Percentiles rank a stretch among this genome's conserved stretches.
These are phyloP conservation scores for Heliamphora pulchella DNA, from an alignment of 179 eudicot species.

Conservation along the genomic window DNA sequence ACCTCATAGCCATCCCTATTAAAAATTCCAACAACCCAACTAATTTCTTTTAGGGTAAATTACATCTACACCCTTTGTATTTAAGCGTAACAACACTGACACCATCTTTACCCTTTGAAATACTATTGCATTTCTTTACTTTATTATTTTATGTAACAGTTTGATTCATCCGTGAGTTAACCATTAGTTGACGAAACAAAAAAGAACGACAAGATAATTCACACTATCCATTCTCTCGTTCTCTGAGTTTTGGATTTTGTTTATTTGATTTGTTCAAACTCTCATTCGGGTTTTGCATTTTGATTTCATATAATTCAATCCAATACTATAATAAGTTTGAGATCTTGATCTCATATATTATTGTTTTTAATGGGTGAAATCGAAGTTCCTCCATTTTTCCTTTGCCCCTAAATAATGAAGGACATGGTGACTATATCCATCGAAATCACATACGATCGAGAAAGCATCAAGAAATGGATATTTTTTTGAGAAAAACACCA, in stretches of 20 bases:
- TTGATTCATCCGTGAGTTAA: no score
- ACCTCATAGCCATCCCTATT: no score
- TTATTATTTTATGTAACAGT: no score
- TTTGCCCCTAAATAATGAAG: conserved; percentile 79
- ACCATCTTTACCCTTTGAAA: no score
- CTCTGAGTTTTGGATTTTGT: not conserved
- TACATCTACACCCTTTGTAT: no score
- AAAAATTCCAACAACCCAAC: no score
- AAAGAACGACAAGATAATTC: no score
- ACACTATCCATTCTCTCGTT: not conserved
- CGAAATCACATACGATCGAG: conserved; percentile 79
- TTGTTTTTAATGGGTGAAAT: conserved; percentile 32
- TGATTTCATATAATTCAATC: no score
- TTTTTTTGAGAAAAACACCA: conserved; percentile 33
- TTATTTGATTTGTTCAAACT: not conserved
- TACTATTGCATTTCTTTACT: no score
- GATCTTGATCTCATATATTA: not conserved
- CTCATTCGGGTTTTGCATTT: not conserved
- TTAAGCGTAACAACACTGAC: no score
- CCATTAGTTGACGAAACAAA: no score
- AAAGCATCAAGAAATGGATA: conserved; percentile 69
- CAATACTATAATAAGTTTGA: not conserved
- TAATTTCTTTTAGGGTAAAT: no score
- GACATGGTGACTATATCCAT: conserved; percentile 70
- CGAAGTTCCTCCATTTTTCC: conserved; percentile 58